Evolutionary conservation across 1,139 yeast genomes (phyloP).

Genomic region (Hyphopichia burtonii): DNA sequence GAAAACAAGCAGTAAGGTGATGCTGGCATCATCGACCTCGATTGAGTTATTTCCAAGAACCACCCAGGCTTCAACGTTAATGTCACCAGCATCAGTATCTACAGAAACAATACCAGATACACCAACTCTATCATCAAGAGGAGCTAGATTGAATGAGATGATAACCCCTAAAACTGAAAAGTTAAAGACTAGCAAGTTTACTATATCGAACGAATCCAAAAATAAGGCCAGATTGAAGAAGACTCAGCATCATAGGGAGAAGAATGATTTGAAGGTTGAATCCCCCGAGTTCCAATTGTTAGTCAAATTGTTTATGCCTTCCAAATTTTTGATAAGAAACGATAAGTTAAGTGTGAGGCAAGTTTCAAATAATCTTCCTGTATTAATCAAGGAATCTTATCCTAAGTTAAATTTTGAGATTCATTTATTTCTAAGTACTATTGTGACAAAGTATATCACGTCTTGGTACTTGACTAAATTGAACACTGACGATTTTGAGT

Average conservation of each 20-base stretch:
- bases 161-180: neutral
- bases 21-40: neutral
- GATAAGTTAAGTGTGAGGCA: conserved; percentile 24
- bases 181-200: conserved; percentile 5
- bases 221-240: conserved; percentile 3
- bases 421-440: conserved; percentile 36
- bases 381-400: conserved; percentile 14
- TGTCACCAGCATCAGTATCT: neutral
- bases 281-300: conserved; percentile 34
- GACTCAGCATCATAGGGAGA: conserved; percentile 2
- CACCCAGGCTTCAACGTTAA: neutral
- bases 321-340: conserved; percentile 25
- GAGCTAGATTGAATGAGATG: no score
- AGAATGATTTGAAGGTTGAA: conserved; percentile 9
- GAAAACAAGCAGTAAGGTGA: neutral
- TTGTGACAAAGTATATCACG: conserved; percentile 32
- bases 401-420: conserved; percentile 32
- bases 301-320: conserved; percentile 35
- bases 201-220: conserved; percentile 5
- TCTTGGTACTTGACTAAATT: conserved; percentile 42
- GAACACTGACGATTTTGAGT: conserved; percentile 39
- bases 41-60: neutral
- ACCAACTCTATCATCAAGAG: no score
- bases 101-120: neutral
- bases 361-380: conserved; percentile 28